Evolutionary conservation across 192 early-diverging fungal genomes (phyloP).

Genomic region (Coemansia sp.): DNA sequence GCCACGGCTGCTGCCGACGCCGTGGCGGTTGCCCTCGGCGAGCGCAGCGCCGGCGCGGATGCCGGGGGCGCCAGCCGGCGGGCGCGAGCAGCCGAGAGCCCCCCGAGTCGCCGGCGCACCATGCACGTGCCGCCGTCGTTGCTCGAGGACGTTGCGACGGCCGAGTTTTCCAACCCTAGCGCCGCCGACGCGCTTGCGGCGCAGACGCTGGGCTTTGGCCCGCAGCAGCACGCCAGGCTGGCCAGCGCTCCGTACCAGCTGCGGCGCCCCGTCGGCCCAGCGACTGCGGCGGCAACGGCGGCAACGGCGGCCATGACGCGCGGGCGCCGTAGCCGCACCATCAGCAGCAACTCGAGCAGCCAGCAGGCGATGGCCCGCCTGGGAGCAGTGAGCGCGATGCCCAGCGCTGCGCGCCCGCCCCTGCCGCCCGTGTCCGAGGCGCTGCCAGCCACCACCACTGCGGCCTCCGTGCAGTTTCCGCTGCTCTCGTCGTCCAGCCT

Average conservation of each 20-base stretch:
- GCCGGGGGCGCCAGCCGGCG: not conserved
- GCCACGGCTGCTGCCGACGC: conserved; percentile 35
- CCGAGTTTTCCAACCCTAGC: conserved; percentile 17
- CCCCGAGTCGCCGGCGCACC: conserved; percentile 34
- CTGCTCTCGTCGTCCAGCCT: not conserved
- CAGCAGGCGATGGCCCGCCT: not conserved
- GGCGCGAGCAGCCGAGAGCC: not conserved
- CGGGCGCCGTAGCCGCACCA: conserved; percentile 34
- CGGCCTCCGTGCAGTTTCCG: not conserved
- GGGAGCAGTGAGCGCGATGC: not conserved
- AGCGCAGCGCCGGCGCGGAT: conserved; percentile 2
- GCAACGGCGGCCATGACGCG: conserved; percentile 6
- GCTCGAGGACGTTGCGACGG: conserved; percentile 42
- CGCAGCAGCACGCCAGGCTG: conserved; percentile 2
- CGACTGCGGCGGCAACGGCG: not conserved
- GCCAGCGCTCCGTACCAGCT: conserved; percentile 14
- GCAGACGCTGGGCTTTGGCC: not conserved
- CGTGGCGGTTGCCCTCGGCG: conserved; percentile 32
- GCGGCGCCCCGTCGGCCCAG: not conserved
- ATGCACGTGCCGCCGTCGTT: conserved; percentile 55
- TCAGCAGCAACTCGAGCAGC: conserved; percentile 21
- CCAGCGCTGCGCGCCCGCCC: conserved; percentile 1
- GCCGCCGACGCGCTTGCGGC: conserved; percentile 2
- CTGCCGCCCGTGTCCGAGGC: conserved; percentile 29
- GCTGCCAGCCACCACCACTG: not conserved